Percentiles rank a stretch among this genome's conserved stretches.
phyloP scores from a whole-genome alignment of 768 basidiomycete genomes.

The Phaeotremella fagi region DNA sequence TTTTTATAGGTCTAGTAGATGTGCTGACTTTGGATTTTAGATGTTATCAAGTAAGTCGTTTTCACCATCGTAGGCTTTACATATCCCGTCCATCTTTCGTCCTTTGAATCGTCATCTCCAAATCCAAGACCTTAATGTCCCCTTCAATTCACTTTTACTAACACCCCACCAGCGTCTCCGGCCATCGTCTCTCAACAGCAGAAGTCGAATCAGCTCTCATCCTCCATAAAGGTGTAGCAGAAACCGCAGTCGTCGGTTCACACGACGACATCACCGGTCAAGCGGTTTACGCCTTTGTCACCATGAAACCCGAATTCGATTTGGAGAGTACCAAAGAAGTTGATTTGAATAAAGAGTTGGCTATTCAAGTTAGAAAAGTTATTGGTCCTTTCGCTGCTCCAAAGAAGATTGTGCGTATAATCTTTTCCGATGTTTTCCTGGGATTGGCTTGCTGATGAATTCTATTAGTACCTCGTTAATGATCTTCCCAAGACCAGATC shows the following conservation, averaged over 20 bases:
- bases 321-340: slow-evolving; percentile 67
- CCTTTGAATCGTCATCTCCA: too few relatives aligned
- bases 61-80: not conserved
- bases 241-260: slow-evolving; percentile 64
- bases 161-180: slow-evolving; percentile 60
- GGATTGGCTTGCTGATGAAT: not conserved
- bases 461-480: slow-evolving; percentile 31
- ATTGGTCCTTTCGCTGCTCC: slow-evolving; percentile 98
- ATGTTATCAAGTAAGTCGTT: slow-evolving; percentile 71
- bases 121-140: too few relatives aligned
- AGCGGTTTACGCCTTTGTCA: slow-evolving; percentile 90
- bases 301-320: slow-evolving; percentile 87
- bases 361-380: slow-evolving; percentile 91
- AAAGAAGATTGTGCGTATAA: slow-evolving; percentile 81
- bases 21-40: slow-evolving; percentile 47
- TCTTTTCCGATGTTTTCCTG: too few relatives aligned
- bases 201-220: slow-evolving; percentile 98
- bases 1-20: not conserved
- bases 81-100: not conserved
- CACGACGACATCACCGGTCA: slow-evolving; percentile 49
- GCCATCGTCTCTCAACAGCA: slow-evolving; percentile 92
- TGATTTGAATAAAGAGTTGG: slow-evolving; percentile 74
- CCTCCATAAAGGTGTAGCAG: slow-evolving; percentile 88
- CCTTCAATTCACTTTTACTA: too few relatives aligned
- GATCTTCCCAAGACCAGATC: slow-evolving; percentile 93